Conservation (phyloP, 2,329 filamentous ascomycete genomes). For the Dactylellina cionopaga region DNA sequence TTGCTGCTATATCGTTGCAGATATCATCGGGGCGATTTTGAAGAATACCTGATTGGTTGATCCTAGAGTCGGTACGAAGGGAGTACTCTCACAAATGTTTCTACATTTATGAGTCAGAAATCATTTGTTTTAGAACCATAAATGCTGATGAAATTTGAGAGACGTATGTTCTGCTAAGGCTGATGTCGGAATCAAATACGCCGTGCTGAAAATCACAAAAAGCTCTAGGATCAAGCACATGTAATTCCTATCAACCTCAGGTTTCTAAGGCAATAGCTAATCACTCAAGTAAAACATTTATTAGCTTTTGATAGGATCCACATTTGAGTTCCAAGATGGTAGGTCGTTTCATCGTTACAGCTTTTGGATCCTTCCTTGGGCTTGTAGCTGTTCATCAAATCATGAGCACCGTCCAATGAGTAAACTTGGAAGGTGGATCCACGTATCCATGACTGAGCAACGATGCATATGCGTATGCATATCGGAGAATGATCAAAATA, state of each 20-base stretch:
- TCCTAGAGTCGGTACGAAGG: too few relatives aligned
- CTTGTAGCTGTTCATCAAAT: neutral
- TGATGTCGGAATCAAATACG: neutral
- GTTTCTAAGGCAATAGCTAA: neutral
- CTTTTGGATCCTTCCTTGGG: slow-evolving; percentile 26
- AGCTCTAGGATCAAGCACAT: neutral
- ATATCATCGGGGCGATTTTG: too few relatives aligned
- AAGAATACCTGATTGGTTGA: too few relatives aligned
- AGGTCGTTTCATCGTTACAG: neutral
- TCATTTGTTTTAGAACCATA: too few relatives aligned
- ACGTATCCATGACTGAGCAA: too few relatives aligned
- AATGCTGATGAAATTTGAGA: too few relatives aligned
- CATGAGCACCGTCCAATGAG: slow-evolving; percentile 29
- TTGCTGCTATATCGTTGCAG: neutral
- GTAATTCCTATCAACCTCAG: neutral
- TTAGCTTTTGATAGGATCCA: neutral
- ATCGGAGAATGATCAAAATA: neutral
- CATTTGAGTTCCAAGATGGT: neutral
- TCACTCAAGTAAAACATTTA: slow-evolving; percentile 15
- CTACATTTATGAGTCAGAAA: too few relatives aligned
- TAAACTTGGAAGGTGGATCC: neutral
- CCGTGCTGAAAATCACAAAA: neutral
- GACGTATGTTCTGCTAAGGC: too few relatives aligned
- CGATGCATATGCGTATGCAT: neutral
- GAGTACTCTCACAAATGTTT: too few relatives aligned